Evolutionary conservation across 176 grass and related monocot species (phyloP).

Genomic region (Triticum urartu): DNA sequence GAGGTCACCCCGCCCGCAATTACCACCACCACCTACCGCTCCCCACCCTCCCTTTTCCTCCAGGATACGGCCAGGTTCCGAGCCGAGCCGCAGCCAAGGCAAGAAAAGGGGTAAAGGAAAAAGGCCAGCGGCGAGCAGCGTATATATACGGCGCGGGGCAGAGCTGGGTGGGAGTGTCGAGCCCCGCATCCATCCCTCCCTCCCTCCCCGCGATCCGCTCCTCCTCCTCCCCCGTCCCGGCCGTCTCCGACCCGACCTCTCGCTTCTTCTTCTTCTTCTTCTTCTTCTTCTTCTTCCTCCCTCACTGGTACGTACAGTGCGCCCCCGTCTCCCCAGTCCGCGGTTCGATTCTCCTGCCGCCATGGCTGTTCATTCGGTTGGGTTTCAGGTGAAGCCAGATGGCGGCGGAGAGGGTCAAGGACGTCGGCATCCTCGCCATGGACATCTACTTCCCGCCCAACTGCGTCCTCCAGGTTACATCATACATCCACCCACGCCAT

Average conservation of each 20-base stretch:
- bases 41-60: no score
- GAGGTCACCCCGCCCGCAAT: conserved; percentile 4
- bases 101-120: background rate
- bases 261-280: no score
- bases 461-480: conserved; percentile 67
- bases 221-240: background rate
- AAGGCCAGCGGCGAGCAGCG: background rate
- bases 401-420: conserved; percentile 44
- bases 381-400: background rate
- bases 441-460: conserved; percentile 92
- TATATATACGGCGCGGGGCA: conserved; percentile 13
- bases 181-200: no score
- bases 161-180: background rate
- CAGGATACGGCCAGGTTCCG: background rate
- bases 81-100: background rate
- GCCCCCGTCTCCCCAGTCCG: background rate
- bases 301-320: background rate
- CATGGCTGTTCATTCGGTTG: no score
- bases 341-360: no score
- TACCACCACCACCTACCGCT: background rate
- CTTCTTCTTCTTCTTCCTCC: background rate
- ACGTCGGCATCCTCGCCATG: conserved; percentile 89
- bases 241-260: background rate
- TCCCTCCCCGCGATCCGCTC: no score
- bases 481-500: background rate